Evolutionary conservation across 2,329 filamentous ascomycete species (phyloP).

Genomic region (Plenodomus tracheiphilus): DNA sequence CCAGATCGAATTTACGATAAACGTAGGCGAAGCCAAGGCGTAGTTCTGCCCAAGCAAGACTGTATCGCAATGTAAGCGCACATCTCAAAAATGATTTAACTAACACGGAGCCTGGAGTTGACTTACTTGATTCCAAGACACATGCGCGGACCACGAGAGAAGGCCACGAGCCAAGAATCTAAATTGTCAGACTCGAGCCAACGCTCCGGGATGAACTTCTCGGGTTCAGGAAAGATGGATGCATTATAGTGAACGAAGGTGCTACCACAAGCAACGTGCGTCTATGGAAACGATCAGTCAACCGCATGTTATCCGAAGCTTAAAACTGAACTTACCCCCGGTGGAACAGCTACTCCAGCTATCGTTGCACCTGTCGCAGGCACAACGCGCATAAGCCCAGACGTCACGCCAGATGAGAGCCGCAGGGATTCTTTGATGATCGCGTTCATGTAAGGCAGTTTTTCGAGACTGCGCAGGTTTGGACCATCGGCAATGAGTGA

Average conservation of each 20-base stretch:
- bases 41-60: constrained; percentile 41
- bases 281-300: constrained; percentile 11
- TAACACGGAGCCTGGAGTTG: background rate
- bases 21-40: constrained; percentile 36
- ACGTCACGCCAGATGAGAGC: constrained; percentile 39
- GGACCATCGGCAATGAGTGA: constrained; percentile 30
- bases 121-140: constrained; percentile 37
- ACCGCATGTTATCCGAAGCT: background rate
- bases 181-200: constrained; percentile 34
- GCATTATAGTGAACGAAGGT: constrained; percentile 40
- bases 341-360: constrained; percentile 20
- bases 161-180: constrained; percentile 37
- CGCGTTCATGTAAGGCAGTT: constrained; percentile 38
- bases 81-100: background rate
- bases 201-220: constrained; percentile 36
- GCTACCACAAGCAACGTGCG: constrained; percentile 35
- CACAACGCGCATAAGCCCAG: constrained; percentile 29
- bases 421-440: constrained; percentile 49
- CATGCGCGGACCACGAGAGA: constrained; percentile 42
- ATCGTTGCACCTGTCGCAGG: constrained; percentile 27
- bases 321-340: constrained; percentile 17
- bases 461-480: constrained; percentile 41
- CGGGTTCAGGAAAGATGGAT: constrained; percentile 34
- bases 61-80: constrained; percentile 4
- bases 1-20: constrained; percentile 36